A percentile compares a stretch with the other conserved stretches of the same genome.
These are phyloP conservation scores for Trametes sp. DNA, from an alignment of 1,284 basidiomycete species.

Conservation along the genomic window DNA sequence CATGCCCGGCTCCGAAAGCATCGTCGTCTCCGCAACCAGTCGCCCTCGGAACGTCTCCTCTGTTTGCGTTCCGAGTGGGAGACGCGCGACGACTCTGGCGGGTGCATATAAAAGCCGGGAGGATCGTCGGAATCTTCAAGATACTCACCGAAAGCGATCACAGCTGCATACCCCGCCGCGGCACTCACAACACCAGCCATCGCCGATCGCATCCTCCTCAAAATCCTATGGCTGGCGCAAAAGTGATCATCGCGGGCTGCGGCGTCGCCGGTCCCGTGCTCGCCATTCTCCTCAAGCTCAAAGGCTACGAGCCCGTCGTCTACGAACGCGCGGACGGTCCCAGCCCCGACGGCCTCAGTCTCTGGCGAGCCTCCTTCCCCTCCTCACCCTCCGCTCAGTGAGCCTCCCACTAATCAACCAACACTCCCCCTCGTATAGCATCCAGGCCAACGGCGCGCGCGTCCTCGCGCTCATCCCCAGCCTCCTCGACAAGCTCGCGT, in stretches of 20 bases:
- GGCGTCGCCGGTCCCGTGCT: conserved; percentile 55
- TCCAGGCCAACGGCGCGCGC: conserved; percentile 51
- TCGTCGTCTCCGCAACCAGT: too few relatives aligned
- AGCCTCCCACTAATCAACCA: background rate
- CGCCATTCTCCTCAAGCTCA: conserved; percentile 49
- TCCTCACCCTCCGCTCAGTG: background rate
- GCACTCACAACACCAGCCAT: background rate
- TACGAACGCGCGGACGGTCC: conserved; percentile 47
- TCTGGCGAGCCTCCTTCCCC: conserved; percentile 33
- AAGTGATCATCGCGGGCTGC: conserved; percentile 51
- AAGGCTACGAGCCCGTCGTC: conserved; percentile 51
- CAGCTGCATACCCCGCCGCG: background rate
- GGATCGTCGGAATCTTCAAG: too few relatives aligned
- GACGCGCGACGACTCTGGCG: too few relatives aligned
- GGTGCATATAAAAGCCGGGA: too few relatives aligned
- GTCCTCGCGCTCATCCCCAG: conserved; percentile 50
- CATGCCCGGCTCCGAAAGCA: too few relatives aligned
- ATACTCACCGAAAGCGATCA: too few relatives aligned
- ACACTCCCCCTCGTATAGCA: conserved; percentile 40
- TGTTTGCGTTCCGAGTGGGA: too few relatives aligned
- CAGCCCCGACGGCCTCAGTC: conserved; percentile 44
- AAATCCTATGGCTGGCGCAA: conserved; percentile 23
- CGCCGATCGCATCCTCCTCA: too few relatives aligned
- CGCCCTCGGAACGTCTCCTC: too few relatives aligned
- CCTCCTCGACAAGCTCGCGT: conserved; percentile 44